These are phyloP conservation scores for Hippophae tibetana DNA, from an alignment of 306 rosid genomes.

Conservation along the genomic window DNA sequence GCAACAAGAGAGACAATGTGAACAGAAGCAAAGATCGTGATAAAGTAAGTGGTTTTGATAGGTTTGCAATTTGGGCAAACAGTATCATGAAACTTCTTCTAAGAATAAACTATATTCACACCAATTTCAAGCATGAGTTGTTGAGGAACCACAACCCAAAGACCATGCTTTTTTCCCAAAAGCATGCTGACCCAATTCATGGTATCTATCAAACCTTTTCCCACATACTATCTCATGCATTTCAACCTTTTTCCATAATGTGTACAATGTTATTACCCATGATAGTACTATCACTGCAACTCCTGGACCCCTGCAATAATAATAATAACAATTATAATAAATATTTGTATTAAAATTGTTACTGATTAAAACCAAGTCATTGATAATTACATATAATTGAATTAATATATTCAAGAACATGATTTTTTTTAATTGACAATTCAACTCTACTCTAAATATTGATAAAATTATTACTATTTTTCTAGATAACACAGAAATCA, in stretches of 20 bases:
- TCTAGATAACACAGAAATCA: no score
- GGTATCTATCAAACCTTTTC: constrained; percentile 9
- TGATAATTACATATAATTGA: no score
- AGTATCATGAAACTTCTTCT: constrained; percentile 26
- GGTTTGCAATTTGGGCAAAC: constrained; percentile 18
- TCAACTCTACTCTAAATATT: no score
- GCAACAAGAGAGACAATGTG: constrained; percentile 37
- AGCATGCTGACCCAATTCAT: constrained; percentile 33
- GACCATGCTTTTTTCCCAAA: constrained; percentile 32
- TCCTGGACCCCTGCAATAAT: constrained; percentile 31
- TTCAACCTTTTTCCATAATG: neutral
- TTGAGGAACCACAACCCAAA: constrained; percentile 36
- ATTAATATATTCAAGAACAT: no score
- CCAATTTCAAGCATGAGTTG: constrained; percentile 31
- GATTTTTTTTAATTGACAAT: no score
- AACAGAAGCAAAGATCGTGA: constrained; percentile 28
- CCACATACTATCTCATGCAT: neutral
- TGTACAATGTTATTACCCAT: constrained; percentile 36
- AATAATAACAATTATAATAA: neutral
- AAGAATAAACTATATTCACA: constrained; percentile 24
- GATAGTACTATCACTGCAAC: constrained; percentile 22
- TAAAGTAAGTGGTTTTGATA: constrained; percentile 34
- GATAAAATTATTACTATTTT: no score
- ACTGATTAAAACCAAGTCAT: no score
- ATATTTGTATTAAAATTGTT: no score